Evolutionary conservation across 73 alveolate genomes (phyloP), one percentile per base, ranked within the genome.

Genomic region (Stentor coeruleus): DNA sequence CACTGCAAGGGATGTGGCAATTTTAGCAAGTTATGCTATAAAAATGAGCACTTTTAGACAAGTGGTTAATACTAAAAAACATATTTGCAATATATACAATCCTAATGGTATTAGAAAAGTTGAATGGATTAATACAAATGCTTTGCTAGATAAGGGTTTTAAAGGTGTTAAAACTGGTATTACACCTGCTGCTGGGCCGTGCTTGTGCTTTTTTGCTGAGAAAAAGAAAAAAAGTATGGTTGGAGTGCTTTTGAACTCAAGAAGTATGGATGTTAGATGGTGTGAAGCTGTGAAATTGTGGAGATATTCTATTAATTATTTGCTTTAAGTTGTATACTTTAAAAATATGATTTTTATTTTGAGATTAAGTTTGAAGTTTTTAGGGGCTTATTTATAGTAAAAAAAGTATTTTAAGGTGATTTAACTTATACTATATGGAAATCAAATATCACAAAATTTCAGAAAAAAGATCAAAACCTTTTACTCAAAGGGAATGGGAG

Each of bases 1-100:
- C 1, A 91, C 96, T 6, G 96, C 98, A 1, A 59, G 40, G 11
- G 98, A 93, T 87, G 77, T 91, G 15, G 84, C 91, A 4, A 82
- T 83, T 58, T 38, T 93, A 35, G 83, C 94, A 30, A 76, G 41
- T 35, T 77, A 77, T 38, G 85, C 85, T 0, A 66, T 88, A 84
- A 84, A 93, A 76, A 83, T 84, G 28, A 74, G 75, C 11, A 26
- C 74, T 35, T 83, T 87, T 58, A 36, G 74, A 31, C n/a, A 83
- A 76, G 84, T 88, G 2, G 91, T 89, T 15, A 73, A 75, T 39
- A 84, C 87, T 39, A 84, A 80, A 80, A 40, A 41, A n/a, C 77
- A 88, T 73, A 74, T 38, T 3, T 40, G 81, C 15, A 79, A 79
- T 3, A 59, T 82, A 3, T 49, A 40, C 3, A 66, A 76, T n/a